Percentiles rank a stretch among this genome's conserved stretches.
These are phyloP conservation scores for Prunus yedoensis DNA, from an alignment of 331 rosid species.

Conservation along the genomic window DNA sequence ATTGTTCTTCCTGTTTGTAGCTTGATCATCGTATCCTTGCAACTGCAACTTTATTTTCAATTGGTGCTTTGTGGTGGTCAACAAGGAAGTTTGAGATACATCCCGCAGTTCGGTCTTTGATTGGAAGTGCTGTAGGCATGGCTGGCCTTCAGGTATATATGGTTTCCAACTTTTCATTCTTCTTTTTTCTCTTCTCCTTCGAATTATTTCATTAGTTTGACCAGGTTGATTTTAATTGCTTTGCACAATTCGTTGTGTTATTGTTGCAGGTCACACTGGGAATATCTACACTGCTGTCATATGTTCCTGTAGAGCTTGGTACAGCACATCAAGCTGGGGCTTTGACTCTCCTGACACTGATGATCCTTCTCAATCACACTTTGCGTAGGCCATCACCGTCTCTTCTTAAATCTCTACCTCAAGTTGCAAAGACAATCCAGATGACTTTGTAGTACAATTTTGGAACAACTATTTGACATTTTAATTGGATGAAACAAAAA, in stretches of 20 bases:
- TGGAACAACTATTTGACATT: neutral
- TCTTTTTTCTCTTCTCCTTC: neutral
- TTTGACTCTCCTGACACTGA: slow-evolving; percentile 66
- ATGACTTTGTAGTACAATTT: neutral
- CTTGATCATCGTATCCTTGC: slow-evolving; percentile 90
- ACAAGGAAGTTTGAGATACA: slow-evolving; percentile 77
- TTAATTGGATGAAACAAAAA: neutral
- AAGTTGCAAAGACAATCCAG: slow-evolving; percentile 54
- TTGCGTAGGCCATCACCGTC: slow-evolving; percentile 65
- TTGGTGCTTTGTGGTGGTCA: slow-evolving; percentile 65
- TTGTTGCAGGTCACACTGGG: slow-evolving; percentile 15
- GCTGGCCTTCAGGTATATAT: slow-evolving; percentile 70
- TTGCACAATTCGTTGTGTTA: no score
- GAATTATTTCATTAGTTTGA: neutral
- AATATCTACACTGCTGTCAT: slow-evolving; percentile 66
- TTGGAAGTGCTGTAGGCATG: slow-evolving; percentile 68
- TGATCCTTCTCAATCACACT: slow-evolving; percentile 73
- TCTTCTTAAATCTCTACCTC: slow-evolving; percentile 78
- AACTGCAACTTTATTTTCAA: slow-evolving; percentile 53
- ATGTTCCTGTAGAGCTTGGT: slow-evolving; percentile 84
- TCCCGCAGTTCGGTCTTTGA: slow-evolving; percentile 66
- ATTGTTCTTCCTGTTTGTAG: slow-evolving; percentile 38
- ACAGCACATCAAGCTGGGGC: slow-evolving; percentile 96
- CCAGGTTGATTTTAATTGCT: neutral
- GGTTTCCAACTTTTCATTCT: neutral